phyloP scores from a whole-genome alignment of 2,329 filamentous ascomycete genomes.

The Talaromyces verruculosus region DNA sequence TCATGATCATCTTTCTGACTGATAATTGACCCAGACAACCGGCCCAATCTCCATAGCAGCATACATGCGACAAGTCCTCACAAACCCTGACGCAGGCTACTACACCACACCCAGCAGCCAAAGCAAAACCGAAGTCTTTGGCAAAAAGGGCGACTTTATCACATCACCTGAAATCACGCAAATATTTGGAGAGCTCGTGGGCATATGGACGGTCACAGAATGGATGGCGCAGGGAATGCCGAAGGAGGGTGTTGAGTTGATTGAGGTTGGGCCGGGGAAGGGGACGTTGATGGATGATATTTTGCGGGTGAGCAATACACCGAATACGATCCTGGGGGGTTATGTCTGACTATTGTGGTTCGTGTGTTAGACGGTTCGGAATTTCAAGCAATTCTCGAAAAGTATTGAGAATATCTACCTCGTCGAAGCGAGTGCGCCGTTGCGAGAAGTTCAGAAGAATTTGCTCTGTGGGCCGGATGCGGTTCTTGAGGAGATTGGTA shows the following conservation, averaged over 20 bases:
- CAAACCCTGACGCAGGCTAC: conserved; percentile 85
- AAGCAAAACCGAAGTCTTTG: conserved; percentile 78
- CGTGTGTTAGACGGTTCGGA: conserved; percentile 67
- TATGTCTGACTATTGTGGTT: not conserved
- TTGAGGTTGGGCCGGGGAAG: conserved; percentile 90
- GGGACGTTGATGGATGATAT: conserved; percentile 98
- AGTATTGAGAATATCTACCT: conserved; percentile 87
- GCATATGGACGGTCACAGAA: conserved; percentile 92
- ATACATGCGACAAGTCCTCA: conserved; percentile 98
- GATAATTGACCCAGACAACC: conserved; percentile 61
- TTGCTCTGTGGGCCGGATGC: conserved; percentile 74
- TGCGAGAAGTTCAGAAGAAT: conserved; percentile 74
- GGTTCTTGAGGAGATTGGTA: conserved; percentile 66
- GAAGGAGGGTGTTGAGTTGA: conserved; percentile 74
- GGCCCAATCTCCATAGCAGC: conserved; percentile 88
- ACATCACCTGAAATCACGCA: conserved; percentile 98
- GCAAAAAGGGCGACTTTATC: conserved; percentile 89
- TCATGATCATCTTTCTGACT: too few species aligned
- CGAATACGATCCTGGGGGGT: too few species aligned
- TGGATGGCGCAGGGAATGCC: conserved; percentile 88
- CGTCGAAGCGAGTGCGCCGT: conserved; percentile 83
- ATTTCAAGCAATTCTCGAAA: conserved; percentile 74
- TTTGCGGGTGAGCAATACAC: conserved; percentile 65
- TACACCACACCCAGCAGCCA: conserved; percentile 81
- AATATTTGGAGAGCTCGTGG: conserved; percentile 90